Base-by-base conservation (phyloP, 176 grass and related monocot species). In the Juncus effusus region DNA sequence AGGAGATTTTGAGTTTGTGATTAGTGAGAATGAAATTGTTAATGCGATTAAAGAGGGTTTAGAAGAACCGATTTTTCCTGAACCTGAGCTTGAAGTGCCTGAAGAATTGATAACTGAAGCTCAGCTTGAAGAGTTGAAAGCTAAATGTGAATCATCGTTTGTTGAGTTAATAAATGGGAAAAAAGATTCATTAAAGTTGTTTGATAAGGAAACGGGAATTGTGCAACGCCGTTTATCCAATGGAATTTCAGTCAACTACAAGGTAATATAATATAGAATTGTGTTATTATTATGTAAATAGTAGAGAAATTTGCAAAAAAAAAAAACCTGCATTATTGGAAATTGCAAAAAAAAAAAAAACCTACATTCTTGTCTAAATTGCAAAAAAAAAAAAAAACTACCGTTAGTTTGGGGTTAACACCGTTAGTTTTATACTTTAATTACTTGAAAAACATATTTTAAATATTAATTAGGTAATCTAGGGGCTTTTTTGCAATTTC, bases 31-130 rank as follows among this genome's bases (percentile, higher is more conserved):
- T 61, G 88, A 86, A 80, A 99, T 99, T 35, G 86, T 72, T 3
- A 76, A 86, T 67, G 65, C 88, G 71, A 99, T 99, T 68, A 82
- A 77, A 76, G 73, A 53, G 66, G 88, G 94, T 65, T 80, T 99
- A 40, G 70, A 82, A 38, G 80, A 99, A 93, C 88, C 80, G 68
- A 99, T 99, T 79, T 85, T 84, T 76, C 84, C 94, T 1, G 94
- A 99, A 73, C 85, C 94, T 62, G 94, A 99, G 94, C 88, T 99
- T 80, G 94, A 99, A 67, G 94, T 93, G 57, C 94, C 94, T 51
- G 86, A 88, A 79, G 88, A 93, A 57, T 75, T 99, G 68, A 82
- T 99, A 69, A 99, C 59, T 60, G 62, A 67, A 45, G 70, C 77
- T 15, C 51, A 84, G 54, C 77, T 99, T 38, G 62, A 89, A 59